Evolutionary conservation across 2,329 filamentous ascomycete genomes (phyloP).

Genomic region (Aspergillus amoenus): DNA sequence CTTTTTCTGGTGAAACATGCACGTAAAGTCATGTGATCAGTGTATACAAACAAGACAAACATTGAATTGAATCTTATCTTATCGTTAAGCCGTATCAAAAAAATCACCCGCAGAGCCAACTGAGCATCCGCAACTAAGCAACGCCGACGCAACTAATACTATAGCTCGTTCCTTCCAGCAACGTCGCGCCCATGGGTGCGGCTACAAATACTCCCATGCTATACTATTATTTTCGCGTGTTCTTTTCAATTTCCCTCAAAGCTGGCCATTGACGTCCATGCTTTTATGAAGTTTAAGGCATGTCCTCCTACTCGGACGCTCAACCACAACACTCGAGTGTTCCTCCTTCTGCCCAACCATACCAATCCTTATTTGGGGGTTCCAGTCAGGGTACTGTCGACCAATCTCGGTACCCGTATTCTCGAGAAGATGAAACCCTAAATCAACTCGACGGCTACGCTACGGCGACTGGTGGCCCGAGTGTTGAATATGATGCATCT

Average conservation of each 20-base stretch:
- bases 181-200: background rate
- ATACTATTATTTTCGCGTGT: background rate
- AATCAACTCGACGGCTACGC: background rate
- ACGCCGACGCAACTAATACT: background rate
- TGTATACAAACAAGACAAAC: background rate
- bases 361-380: conserved; percentile 32
- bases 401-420: conserved; percentile 12
- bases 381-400: conserved; percentile 21
- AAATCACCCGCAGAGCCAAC: background rate
- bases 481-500: conserved; percentile 13
- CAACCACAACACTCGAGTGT: conserved; percentile 22
- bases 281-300: conserved; percentile 14
- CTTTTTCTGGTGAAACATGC: background rate
- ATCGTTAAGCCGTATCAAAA: background rate
- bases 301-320: conserved; percentile 29
- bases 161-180: background rate
- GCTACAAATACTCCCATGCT: background rate
- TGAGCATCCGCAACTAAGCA: background rate
- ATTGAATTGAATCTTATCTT: background rate
- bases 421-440: conserved; percentile 6
- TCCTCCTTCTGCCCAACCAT: conserved; percentile 31
- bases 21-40: background rate
- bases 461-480: background rate
- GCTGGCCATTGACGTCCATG: background rate
- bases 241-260: background rate